Percentiles rank a stretch among this genome's conserved stretches.
Evolutionary conservation across 2,329 filamentous ascomycete species (phyloP).

Genomic region (Penicillium sp.): DNA sequence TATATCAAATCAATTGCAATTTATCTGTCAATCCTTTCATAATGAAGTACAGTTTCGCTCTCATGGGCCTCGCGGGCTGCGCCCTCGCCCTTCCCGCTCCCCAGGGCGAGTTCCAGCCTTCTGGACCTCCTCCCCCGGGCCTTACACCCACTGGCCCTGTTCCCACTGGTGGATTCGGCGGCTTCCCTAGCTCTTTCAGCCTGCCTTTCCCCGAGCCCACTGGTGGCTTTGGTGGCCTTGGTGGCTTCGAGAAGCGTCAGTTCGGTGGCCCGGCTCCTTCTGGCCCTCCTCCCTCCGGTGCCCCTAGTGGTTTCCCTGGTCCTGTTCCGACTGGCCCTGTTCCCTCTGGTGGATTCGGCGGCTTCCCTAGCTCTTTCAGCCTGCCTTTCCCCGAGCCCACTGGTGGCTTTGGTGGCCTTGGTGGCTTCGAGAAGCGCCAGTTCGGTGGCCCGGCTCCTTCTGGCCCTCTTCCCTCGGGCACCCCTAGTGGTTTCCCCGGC

Average conservation of each 20-base stretch:
- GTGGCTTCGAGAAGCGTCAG: conserved; percentile 9
- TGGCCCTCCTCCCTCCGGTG: not conserved
- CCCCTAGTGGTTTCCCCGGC: no score
- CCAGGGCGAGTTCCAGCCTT: conserved; percentile 6
- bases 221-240: not conserved
- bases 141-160: not conserved
- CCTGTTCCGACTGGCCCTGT: not conserved
- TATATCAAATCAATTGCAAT: not conserved
- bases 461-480: not conserved
- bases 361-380: not conserved
- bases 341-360: not conserved
- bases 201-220: conserved; percentile 2
- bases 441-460: not conserved
- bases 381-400: conserved; percentile 1
- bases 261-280: conserved; percentile 5
- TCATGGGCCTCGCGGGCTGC: conserved; percentile 24
- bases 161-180: not conserved
- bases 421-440: conserved; percentile 9
- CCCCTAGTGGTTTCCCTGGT: conserved; percentile 1
- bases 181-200: not conserved
- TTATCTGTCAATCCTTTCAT: conserved; percentile 2
- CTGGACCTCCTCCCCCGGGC: not conserved
- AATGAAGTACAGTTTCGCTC: conserved; percentile 22
- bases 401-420: not conserved
- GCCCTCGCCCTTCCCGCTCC: conserved; percentile 20